Evolutionary conservation across 805 yeast species (phyloP), one percentile per base, ranked within the genome.

Genomic region (Myxozyma kluyveri): DNA sequence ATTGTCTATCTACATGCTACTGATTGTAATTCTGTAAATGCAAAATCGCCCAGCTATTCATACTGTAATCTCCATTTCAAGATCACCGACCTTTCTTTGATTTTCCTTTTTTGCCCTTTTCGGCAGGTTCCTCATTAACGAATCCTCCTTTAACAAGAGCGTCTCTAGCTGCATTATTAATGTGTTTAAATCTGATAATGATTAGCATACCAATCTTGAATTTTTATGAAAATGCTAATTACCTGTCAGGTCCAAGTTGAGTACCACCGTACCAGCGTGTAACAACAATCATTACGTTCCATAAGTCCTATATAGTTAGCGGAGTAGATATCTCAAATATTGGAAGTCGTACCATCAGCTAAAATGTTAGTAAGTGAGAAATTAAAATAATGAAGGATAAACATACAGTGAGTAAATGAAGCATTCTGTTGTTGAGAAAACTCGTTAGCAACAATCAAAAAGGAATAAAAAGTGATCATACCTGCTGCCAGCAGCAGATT

Each of bases 251-350:
- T 0, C 99, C 99, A 21, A 93, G 69, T 59, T 85, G 95, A 0
- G 77, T 76, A 3, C 99, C 99, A 17, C 96, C 96, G 67, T 79
- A 93, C 96, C 97, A 91, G 54, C 99, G 71, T 31, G 86, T 80
- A 1, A 91, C 96, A 7, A 84, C 88, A 2, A 90, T 96, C 57
- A 89, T 78, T 3, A 86, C 87, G 65, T 90, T 83, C 85, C 87
- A 80, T 1, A 79, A 86, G 61, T 88, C 88, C 86, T 61, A 26
- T 10, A 12, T 26, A 9, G 27, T 18, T 21, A 26, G 6, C 9
- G 31, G 24, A 7, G 17, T 18, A 4, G 10, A n/a, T 40, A 27
- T 10, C 12, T n/a, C 18, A 9, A n/a, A 84, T 84, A 14, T 17
- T 17, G 1, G 2, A 17, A 32, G 14, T 10, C 57, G n/a, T 41